A percentile compares a stretch with the other conserved stretches of the same genome.
Conservation (phyloP, 805 yeast species). For the Candida nitratophila region DNA sequence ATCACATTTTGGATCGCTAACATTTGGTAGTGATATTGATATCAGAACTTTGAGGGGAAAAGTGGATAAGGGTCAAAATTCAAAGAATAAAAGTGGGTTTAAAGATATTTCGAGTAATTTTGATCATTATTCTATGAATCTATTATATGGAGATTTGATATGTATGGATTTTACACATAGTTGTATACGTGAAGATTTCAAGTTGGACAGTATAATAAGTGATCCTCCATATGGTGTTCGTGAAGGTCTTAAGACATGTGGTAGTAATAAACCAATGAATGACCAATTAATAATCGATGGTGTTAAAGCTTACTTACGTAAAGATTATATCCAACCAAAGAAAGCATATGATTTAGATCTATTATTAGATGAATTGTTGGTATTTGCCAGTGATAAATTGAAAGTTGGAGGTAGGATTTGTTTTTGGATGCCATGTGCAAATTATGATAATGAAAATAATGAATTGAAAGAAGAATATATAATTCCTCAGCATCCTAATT, state of each 20-base stretch:
- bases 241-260: slow-evolving; percentile 90
- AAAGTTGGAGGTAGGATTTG: slow-evolving; percentile 75
- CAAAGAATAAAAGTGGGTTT: slow-evolving; percentile 20
- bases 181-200: slow-evolving; percentile 57
- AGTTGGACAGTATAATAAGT: slow-evolving; percentile 77
- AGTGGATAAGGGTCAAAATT: slow-evolving; percentile 52
- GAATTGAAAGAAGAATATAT: slow-evolving; percentile 38
- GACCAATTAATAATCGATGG: slow-evolving; percentile 75
- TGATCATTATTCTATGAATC: slow-evolving; percentile 56
- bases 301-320: slow-evolving; percentile 63
- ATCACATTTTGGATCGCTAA: slow-evolving; percentile 72
- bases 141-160: slow-evolving; percentile 61
- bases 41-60: slow-evolving; percentile 72
- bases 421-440: slow-evolving; percentile 98
- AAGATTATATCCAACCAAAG: slow-evolving; percentile 88
- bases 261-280: slow-evolving; percentile 55
- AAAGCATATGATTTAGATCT: slow-evolving; percentile 79
- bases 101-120: slow-evolving; percentile 52
- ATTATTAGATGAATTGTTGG: slow-evolving; percentile 69
- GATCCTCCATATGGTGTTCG: slow-evolving; percentile 98
- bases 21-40: slow-evolving; percentile 89
- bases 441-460: slow-evolving; percentile 52
- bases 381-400: slow-evolving; percentile 65
- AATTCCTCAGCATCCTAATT: slow-evolving; percentile 71
- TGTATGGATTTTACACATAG: slow-evolving; percentile 95